Evolutionary conservation across 1,139 yeast genomes (phyloP), one percentile per base, ranked within the genome.

Genomic region (Geotrichum fermentans): DNA sequence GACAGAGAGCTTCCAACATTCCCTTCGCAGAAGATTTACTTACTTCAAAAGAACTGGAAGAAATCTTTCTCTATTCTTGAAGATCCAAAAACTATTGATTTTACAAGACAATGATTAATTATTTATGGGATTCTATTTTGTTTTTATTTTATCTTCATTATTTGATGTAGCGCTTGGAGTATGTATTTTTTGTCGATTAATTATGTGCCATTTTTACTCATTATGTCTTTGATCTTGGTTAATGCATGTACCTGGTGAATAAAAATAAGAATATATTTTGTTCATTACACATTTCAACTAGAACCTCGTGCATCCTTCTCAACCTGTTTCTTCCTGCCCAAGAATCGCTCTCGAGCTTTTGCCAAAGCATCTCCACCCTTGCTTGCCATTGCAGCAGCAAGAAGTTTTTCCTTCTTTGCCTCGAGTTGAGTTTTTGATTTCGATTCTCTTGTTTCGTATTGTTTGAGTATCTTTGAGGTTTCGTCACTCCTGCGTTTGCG

Each of bases 381-480:
- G 13, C 52, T 46, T 4, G 22, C 37, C 43, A 17, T 51, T 20
- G 38, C 41, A 18, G 40, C 49, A 13, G 24, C 40, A 17, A 33
- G 34, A 70, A 67, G 37, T 70, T 70, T 61, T 74, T 69, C 69
- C 71, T 73, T 62, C 69, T 73, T 68, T 71, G 72, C 60, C 70
- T 70, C 40, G 71, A 67, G 60, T 70, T 73, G 60, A 70, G 73
- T 63, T 68, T 73, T 38, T 70, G 76, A 58, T 72, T 72, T 24
- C 74, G 67, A 33, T 75, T 73, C 52, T 69, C 76, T 55, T 69
- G 65, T 61, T 70, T 77, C 45, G 73, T 77, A 62, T 73, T 77
- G 64, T 73, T 75, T 64, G 77, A 78, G 50, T 73, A 74, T 67
- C 73, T 74, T 70, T 73, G 73, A 61, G 72, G 71, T 50, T 64